Conservation (phyloP, 345 rosid genomes). For the Laguncularia racemosa region DNA sequence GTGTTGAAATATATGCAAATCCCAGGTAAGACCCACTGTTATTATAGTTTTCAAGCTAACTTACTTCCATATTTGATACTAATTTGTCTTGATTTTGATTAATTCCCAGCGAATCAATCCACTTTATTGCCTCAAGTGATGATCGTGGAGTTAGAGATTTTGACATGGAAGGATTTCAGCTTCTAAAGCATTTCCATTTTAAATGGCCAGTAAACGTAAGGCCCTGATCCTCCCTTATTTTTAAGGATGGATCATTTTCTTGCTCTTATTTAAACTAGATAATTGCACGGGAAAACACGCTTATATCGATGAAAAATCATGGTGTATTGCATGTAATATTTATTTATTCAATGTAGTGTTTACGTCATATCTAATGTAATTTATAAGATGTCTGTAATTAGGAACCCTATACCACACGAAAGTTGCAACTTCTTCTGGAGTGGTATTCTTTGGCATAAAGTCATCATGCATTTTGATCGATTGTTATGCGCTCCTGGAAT, state of each 20-base stretch:
- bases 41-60: slow-evolving; percentile 5
- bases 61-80: background rate
- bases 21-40: slow-evolving; percentile 39
- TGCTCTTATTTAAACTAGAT: background rate
- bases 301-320: no score
- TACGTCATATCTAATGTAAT: no score
- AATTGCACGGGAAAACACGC: no score
- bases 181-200: slow-evolving; percentile 45
- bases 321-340: no score
- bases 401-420: no score
- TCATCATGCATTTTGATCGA: background rate
- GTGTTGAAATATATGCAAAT: slow-evolving; percentile 70
- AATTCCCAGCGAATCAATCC: slow-evolving; percentile 51
- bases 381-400: no score
- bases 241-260: background rate
- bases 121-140: slow-evolving; percentile 76
- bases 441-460: background rate
- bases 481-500: background rate
- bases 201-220: slow-evolving; percentile 82
- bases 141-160: slow-evolving; percentile 75
- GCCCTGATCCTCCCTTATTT: background rate
- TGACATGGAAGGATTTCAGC: slow-evolving; percentile 75
- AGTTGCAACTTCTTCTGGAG: no score
- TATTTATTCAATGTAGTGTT: no score
- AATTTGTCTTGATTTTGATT: slow-evolving; percentile 7